These are phyloP conservation scores for Penicillium coprophilum DNA, from an alignment of 495 filamentous ascomycete species.

Conservation along the genomic window DNA sequence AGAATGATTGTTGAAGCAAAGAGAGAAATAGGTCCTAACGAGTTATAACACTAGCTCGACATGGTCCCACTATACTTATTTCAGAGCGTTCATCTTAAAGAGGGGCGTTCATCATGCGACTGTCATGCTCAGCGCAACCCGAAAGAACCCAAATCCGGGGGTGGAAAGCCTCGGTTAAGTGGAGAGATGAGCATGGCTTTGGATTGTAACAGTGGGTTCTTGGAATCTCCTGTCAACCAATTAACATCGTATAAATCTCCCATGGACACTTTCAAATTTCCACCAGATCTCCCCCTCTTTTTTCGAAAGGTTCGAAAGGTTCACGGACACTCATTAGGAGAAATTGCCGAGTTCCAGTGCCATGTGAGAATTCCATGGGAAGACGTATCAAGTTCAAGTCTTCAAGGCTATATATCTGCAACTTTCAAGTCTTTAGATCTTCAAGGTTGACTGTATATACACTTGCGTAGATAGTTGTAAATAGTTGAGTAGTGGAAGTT, in stretches of 20 bases:
- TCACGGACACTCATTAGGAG: neutral
- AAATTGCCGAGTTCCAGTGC: slow-evolving; percentile 21
- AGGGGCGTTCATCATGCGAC: neutral
- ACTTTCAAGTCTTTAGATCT: too few species aligned
- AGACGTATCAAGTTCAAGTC: too few species aligned
- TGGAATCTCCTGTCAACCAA: neutral
- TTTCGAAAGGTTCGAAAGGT: neutral
- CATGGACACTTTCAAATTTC: neutral
- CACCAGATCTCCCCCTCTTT: neutral
- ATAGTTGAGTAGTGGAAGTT: too few species aligned
- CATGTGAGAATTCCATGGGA: slow-evolving; percentile 20
- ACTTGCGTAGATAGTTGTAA: too few species aligned
- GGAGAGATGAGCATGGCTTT: neutral
- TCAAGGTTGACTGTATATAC: too few species aligned
- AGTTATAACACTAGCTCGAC: slow-evolving; percentile 2
- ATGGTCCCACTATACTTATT: neutral
- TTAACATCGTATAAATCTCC: neutral
- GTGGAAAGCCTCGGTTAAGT: slow-evolving; percentile 15
- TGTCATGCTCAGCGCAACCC: neutral
- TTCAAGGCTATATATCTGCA: too few species aligned
- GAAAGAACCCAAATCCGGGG: neutral
- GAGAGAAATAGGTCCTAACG: neutral
- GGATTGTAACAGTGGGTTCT: neutral
- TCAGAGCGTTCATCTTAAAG: neutral
- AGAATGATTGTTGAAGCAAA: neutral